Percentiles rank a stretch among this genome's conserved stretches.
Evolutionary conservation across 2,329 filamentous ascomycete species (phyloP).

Genomic region (Colletotrichum plurivorum): DNA sequence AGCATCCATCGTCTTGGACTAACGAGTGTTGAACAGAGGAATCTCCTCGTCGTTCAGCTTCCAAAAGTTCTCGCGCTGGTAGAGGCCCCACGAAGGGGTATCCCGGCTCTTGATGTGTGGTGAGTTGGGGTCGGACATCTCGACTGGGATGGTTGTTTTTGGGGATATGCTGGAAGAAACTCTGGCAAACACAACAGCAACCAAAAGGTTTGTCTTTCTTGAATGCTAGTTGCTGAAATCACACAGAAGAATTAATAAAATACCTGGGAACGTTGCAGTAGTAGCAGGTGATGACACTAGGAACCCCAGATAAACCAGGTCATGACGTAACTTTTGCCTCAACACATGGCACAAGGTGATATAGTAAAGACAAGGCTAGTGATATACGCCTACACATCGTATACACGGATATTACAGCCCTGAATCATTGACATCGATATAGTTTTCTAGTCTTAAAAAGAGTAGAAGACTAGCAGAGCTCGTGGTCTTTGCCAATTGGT

Average conservation of each 20-base stretch:
- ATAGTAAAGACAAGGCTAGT: no score
- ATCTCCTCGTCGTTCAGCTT: conserved; percentile 44
- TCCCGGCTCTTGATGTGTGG: conserved; percentile 44
- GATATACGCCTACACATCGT: no score
- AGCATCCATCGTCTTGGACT: background rate
- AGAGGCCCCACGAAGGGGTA: conserved; percentile 45
- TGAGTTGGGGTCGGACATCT: conserved; percentile 42
- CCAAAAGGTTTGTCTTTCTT: background rate
- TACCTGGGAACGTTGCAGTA: no score
- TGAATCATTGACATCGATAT: no score
- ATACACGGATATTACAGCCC: no score
- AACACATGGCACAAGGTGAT: background rate
- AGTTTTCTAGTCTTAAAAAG: no score
- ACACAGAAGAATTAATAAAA: no score
- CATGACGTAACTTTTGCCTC: conserved; percentile 33
- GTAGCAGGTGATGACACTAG: background rate
- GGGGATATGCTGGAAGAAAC: no score
- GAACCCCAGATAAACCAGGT: conserved; percentile 1
- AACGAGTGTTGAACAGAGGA: conserved; percentile 45
- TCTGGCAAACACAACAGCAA: no score
- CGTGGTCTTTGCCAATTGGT: no score
- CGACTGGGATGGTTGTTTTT: background rate
- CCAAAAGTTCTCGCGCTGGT: conserved; percentile 47
- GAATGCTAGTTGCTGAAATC: no score
- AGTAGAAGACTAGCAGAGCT: no score